These are phyloP conservation scores for Takashimella koratensis DNA, from an alignment of 1,284 basidiomycete genomes.

Conservation along the genomic window DNA sequence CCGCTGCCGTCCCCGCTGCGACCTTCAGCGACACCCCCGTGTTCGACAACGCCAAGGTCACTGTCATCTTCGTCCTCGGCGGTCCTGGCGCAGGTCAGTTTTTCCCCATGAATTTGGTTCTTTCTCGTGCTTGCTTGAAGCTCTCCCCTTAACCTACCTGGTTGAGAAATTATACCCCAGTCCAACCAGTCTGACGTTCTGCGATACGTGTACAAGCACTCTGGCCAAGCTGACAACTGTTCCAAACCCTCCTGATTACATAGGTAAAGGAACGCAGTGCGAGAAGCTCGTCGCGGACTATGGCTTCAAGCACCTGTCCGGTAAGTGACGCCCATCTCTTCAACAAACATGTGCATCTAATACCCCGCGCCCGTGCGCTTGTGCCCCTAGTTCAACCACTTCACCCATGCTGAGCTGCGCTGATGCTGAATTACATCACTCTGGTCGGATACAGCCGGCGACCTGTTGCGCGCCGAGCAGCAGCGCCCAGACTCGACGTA, in stretches of 20 bases:
- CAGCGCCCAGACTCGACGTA: conserved; percentile 77
- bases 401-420: not conserved
- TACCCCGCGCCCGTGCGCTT: not conserved
- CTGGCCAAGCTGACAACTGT: no score
- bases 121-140: no score
- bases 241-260: conserved; percentile 7
- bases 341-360: no score
- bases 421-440: not conserved
- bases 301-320: conserved; percentile 90
- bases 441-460: conserved; percentile 67
- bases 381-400: not conserved
- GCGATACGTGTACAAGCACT: no score
- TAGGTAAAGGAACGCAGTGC: conserved; percentile 98
- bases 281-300: conserved; percentile 80
- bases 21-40: conserved; percentile 42
- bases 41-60: conserved; percentile 73
- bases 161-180: no score
- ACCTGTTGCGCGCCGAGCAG: conserved; percentile 93
- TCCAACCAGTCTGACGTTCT: no score
- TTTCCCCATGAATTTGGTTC: no score
- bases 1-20: conserved; percentile 10
- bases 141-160: no score
- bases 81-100: conserved; percentile 88
- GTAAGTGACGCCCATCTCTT: conserved; percentile 57
- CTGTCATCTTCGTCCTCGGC: conserved; percentile 92